phyloP scores from a whole-genome alignment of 208 protist species.

The Porcisia hertigi region DNA sequence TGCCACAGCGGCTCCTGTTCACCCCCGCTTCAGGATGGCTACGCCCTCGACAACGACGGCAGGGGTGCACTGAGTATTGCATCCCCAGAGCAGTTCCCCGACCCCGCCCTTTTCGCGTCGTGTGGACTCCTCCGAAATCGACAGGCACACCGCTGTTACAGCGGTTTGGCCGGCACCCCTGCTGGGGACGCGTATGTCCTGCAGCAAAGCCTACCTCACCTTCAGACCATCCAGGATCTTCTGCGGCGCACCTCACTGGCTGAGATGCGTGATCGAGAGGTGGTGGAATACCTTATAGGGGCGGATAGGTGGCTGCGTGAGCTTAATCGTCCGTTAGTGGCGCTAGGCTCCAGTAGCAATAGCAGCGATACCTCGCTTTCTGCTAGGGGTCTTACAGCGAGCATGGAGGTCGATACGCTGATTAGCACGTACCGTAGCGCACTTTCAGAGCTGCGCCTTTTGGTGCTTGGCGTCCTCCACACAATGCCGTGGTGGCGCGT shows the following conservation, averaged over 20 bases:
- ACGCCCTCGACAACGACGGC: not conserved
- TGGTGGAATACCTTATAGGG: constrained; percentile 66
- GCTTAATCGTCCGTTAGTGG: constrained; percentile 7
- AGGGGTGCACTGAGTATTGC: not conserved
- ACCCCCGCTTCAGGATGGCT: constrained; percentile 5
- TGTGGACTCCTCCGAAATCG: constrained; percentile 10
- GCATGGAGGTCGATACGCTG: constrained; percentile 6
- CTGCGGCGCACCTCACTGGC: constrained; percentile 68
- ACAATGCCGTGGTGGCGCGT: constrained; percentile 88
- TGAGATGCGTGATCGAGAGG: constrained; percentile 74
- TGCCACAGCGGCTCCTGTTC: constrained; percentile 24
- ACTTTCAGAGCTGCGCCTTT: constrained; percentile 56
- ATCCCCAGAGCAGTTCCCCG: no score
- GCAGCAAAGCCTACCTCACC: constrained; percentile 22
- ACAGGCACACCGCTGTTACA: not conserved
- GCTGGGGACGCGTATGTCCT: not conserved
- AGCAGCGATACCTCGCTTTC: not conserved
- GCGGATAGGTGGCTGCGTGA: constrained; percentile 49
- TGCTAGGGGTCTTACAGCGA: not conserved
- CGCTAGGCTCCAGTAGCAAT: not conserved
- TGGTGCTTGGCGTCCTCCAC: constrained; percentile 71
- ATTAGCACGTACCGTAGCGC: constrained; percentile 17
- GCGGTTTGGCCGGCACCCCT: not conserved
- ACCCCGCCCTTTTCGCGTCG: not conserved
- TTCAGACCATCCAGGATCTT: constrained; percentile 64